phyloP scores from a whole-genome alignment of 176 grass and related monocot genomes.

The Thalia dealbata region DNA sequence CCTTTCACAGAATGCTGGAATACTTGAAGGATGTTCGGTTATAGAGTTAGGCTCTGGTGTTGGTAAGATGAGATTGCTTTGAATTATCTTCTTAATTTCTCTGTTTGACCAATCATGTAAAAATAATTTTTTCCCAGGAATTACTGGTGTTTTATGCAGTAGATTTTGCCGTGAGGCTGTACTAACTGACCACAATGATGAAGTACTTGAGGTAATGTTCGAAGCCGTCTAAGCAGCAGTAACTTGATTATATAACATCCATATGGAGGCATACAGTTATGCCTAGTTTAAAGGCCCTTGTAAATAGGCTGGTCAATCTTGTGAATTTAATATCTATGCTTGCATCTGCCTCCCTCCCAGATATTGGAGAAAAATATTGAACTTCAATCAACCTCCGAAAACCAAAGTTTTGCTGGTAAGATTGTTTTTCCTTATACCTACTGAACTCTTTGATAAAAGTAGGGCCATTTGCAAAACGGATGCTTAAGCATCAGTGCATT shows the following conservation, averaged over 20 bases:
- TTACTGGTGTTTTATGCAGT: constrained; percentile 85
- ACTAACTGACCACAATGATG: constrained; percentile 88
- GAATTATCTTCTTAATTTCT: not conserved
- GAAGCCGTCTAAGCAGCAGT: not conserved
- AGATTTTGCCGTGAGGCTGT: constrained; percentile 60
- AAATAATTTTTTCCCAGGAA: constrained; percentile 39
- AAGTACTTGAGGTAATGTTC: constrained; percentile 86
- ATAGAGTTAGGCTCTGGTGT: constrained; percentile 89
- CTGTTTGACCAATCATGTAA: constrained; percentile 9
- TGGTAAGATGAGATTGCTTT: constrained; percentile 35
- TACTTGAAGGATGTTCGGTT: constrained; percentile 44
- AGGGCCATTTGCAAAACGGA: not conserved
- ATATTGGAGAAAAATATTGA: constrained; percentile 89
- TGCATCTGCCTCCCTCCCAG: constrained; percentile 27
- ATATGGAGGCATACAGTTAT: not conserved
- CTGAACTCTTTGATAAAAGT: not conserved
- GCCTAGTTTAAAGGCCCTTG: no score
- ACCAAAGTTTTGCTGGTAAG: constrained; percentile 33
- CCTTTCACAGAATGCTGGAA: constrained; percentile 63
- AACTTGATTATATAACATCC: not conserved
- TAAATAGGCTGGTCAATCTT: no score
- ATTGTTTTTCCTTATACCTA: not conserved
- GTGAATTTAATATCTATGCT: not conserved
- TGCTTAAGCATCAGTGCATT: no score
- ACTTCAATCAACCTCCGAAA: constrained; percentile 37